These are phyloP conservation scores for Scortechinia acanthostroma DNA, from an alignment of 2,329 filamentous ascomycete species.

Conservation along the genomic window DNA sequence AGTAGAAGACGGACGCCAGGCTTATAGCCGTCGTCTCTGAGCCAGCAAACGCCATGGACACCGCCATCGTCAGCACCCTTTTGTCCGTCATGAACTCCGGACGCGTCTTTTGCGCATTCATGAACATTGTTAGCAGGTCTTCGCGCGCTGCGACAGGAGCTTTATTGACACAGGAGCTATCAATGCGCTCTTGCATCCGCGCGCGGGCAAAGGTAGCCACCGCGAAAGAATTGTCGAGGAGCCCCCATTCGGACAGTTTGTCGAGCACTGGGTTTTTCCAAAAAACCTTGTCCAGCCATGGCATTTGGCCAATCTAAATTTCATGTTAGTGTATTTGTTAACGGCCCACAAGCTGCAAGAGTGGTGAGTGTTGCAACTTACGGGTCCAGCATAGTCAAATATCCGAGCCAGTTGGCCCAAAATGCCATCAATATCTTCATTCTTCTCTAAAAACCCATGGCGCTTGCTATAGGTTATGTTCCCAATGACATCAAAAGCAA, in stretches of 20 bases:
- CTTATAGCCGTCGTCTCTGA: slow-evolving; percentile 76
- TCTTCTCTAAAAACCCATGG: not conserved
- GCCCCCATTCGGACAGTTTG: too few relatives aligned
- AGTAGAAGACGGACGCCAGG: slow-evolving; percentile 67
- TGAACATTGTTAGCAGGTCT: slow-evolving; percentile 68
- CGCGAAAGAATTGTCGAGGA: not conserved
- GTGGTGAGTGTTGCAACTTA: not conserved
- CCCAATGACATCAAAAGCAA: slow-evolving; percentile 2
- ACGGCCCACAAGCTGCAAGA: not conserved
- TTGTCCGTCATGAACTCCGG: slow-evolving; percentile 67
- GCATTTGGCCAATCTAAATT: slow-evolving; percentile 3
- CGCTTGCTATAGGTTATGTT: not conserved
- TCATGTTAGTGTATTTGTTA: too few relatives aligned
- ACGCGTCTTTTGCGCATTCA: slow-evolving; percentile 58
- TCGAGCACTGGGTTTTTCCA: not conserved
- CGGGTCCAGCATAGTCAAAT: not conserved
- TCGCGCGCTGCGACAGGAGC: too few relatives aligned
- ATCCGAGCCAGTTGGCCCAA: not conserved
- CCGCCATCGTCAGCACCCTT: slow-evolving; percentile 64
- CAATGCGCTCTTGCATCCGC: not conserved
- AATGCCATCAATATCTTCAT: not conserved
- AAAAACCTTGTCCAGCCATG: not conserved
- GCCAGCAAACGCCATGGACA: slow-evolving; percentile 69
- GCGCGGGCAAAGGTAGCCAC: not conserved
- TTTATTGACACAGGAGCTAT: too few relatives aligned